Percentiles rank a stretch among this genome's conserved stretches.
Conservation (phyloP, 768 basidiomycete species). For the Chalciporus pseudorubinellus region DNA sequence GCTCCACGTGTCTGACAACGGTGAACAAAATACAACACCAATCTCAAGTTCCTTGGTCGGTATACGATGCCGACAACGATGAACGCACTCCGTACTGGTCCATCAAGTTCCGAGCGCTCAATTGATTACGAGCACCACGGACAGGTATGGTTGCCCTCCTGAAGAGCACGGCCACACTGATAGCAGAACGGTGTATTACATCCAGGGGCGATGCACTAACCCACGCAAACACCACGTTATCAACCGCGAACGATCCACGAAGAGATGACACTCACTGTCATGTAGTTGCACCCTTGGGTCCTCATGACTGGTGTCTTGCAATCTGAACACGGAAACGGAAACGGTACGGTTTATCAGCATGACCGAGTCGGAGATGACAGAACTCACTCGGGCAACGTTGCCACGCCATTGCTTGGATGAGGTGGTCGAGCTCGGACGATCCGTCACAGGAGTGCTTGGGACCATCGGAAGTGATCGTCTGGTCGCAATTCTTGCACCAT, state of each 20-base stretch:
- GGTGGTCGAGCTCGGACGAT: conserved; percentile 47
- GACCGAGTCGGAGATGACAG: neutral
- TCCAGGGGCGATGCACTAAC: neutral
- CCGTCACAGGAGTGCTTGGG: conserved; percentile 59
- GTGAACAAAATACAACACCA: no score
- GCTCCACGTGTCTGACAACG: no score
- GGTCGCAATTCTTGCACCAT: conserved; percentile 64
- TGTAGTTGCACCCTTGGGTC: neutral
- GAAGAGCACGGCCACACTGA: neutral
- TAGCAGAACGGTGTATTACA: neutral
- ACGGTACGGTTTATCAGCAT: neutral
- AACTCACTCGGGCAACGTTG: conserved; percentile 56
- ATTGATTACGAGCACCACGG: no score
- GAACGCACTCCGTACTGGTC: no score
- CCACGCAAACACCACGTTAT: neutral
- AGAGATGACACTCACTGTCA: neutral
- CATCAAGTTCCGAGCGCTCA: no score
- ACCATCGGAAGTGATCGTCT: conserved; percentile 33
- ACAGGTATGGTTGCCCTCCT: no score
- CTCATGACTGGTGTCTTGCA: neutral
- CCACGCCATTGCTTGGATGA: conserved; percentile 59
- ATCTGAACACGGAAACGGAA: neutral
- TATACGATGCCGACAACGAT: no score
- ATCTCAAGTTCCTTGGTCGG: no score
- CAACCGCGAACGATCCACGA: neutral